Evolutionary conservation across 2,329 filamentous ascomycete species (phyloP), one percentile per base, ranked within the genome.

Genomic region (Didymella exigua): DNA sequence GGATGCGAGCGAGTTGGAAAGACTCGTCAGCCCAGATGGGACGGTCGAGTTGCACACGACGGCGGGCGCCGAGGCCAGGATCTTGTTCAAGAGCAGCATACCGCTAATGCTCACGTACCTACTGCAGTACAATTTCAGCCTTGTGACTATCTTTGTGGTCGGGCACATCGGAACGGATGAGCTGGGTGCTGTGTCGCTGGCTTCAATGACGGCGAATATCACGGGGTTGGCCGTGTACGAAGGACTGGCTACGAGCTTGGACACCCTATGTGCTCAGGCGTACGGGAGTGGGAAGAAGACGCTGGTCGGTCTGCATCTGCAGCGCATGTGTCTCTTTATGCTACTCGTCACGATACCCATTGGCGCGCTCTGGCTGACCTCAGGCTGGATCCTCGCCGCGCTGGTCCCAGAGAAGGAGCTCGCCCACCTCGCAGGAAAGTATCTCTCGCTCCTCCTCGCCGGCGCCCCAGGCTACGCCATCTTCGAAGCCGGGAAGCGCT

Each of bases 401-500:
- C 73, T 82, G 5, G 76, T 84, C 4, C 78, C 77, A 10, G 80
- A 84, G 58, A 71, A 75, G 16, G 69, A 78, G 14, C 64, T 84
- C 4, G 81, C 81, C 2, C 63, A 77, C 27, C 77, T 79, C 58
- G 82, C 82, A 0, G 81, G 82, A 11, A 71, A 69, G 0, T 85
- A 83, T 52, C 62, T 84, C 29, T 73, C 76, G 4, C 74, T 81
- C 29, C 77, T 80, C 34, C 70, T 84, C 2, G 65, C 82, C 6
- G 81, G 82, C 0, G 71, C 82, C 1, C 82, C 82, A 0, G 82
- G 81, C 2, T 84, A 83, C 49, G 81, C 79, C 1, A 76, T 76
- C 3, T 85, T 84, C 26, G 82, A 84, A 57, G 80, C 80, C 0
- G 73, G 79, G 1, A 85, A 84, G 63, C 75, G 82, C 0, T 84